These are phyloP conservation scores for Prunus davidiana DNA, from an alignment of 306 rosid genomes.

Conservation along the genomic window DNA sequence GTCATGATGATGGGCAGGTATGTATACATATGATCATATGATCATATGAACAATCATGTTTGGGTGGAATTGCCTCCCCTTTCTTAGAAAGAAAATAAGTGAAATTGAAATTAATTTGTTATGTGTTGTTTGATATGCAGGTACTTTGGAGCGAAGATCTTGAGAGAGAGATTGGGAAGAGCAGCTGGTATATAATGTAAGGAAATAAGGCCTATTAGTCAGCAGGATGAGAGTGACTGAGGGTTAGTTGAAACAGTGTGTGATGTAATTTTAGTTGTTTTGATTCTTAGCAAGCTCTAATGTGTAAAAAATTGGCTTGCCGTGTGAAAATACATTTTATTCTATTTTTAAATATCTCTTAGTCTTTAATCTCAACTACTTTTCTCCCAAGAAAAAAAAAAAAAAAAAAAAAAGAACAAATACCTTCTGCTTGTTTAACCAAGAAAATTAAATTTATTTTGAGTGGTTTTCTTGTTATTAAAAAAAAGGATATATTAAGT, in stretches of 20 bases:
- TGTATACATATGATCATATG: slow-evolving; percentile 8
- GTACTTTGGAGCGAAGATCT: slow-evolving; percentile 92
- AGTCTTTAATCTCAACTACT: too few species aligned
- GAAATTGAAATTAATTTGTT: background rate
- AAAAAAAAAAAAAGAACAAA: too few species aligned
- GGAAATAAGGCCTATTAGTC: slow-evolving; percentile 3
- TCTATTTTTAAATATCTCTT: too few species aligned
- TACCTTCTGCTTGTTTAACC: too few species aligned
- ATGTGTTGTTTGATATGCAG: slow-evolving; percentile 37
- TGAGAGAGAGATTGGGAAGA: slow-evolving; percentile 63
- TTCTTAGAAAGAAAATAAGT: background rate
- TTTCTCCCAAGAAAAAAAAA: too few species aligned
- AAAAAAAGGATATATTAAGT: too few species aligned
- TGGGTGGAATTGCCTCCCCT: background rate
- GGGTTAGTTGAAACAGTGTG: slow-evolving; percentile 20
- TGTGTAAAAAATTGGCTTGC: slow-evolving; percentile 25
- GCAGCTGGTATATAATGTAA: slow-evolving; percentile 52
- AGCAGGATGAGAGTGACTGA: slow-evolving; percentile 18
- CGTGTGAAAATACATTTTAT: background rate
- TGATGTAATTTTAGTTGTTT: slow-evolving; percentile 26
- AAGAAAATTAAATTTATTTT: too few species aligned
- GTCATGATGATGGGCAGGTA: slow-evolving; percentile 99
- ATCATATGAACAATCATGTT: background rate
- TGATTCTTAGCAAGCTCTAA: slow-evolving; percentile 34
- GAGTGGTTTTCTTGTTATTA: too few species aligned